phyloP scores from a whole-genome alignment of 345 rosid species.

The Luvunga scandens region DNA sequence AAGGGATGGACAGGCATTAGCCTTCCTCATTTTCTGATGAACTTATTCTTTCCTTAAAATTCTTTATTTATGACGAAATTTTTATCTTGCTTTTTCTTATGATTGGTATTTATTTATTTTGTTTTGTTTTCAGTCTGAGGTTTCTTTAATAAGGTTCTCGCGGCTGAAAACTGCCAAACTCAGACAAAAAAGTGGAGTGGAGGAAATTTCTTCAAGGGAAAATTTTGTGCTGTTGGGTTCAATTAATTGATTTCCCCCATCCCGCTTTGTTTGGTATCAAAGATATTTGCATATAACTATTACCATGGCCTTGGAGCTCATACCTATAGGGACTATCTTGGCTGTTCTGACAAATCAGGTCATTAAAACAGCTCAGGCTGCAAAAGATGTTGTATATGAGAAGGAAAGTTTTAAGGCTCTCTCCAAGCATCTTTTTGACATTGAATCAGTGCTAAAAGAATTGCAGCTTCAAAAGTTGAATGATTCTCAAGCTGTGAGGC shows the following conservation, averaged over 20 bases:
- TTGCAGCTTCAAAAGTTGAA: constrained; percentile 50
- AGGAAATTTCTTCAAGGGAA: neutral
- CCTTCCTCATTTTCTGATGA: neutral
- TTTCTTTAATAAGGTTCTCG: neutral
- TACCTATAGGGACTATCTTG: constrained; percentile 64
- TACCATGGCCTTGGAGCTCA: constrained; percentile 53
- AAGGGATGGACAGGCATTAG: neutral
- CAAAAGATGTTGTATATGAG: constrained; percentile 57
- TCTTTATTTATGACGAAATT: neutral
- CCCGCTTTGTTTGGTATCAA: neutral
- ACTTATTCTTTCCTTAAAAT: neutral
- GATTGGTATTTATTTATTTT: neutral
- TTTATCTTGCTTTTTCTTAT: neutral
- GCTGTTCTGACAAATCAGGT: constrained; percentile 60
- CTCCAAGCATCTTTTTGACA: constrained; percentile 63
- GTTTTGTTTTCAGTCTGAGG: neutral
- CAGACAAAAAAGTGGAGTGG: neutral
- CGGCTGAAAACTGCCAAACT: neutral
- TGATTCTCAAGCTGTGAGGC: constrained; percentile 58
- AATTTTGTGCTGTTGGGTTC: neutral
- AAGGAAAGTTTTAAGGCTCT: constrained; percentile 67
- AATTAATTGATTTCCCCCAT: neutral
- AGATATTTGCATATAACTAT: neutral
- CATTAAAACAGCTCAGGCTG: constrained; percentile 69
- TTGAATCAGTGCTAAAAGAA: constrained; percentile 57